Evolutionary conservation across 2,329 filamentous ascomycete species (phyloP), one percentile per base, ranked within the genome.

Genomic region (Aspergillus sojae): DNA sequence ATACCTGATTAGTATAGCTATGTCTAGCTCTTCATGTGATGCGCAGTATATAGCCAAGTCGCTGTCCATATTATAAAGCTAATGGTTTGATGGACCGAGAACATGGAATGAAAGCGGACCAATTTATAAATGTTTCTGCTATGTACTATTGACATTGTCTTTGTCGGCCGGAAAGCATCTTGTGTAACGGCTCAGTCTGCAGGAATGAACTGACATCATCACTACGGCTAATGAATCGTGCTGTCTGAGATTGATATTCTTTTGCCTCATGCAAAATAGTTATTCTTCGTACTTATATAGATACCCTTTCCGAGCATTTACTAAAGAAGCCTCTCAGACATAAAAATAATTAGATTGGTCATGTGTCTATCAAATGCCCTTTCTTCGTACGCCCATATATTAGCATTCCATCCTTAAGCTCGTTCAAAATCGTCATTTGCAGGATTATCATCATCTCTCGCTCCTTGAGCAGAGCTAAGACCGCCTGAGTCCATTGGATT

Each of bases 401-500:
- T 23, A 55, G 4, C 57, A 61, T 57, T 52, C 63, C 64, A 57
- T 61, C 58, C 57, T 65, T 74, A 76, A 62, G 74, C 74, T 79
- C 75, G 81, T 79, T 82, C 81, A 77, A 83, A 83, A 71, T 82
- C 80, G 69, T 82, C 80, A 73, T 80, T 77, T 34, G 70, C 72
- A 53, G 66, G 60, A n/a, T 71, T 67, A 50, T 77, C 71, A 61
- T 74, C 71, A 61, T 81, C 75, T 56, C 71, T 70, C 50, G 71
- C 64, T 45, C 74, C 68, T 57, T 75, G 74, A n/a, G 69, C 68
- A 19, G 75, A 70, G 64, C 70, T 76, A 53, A 87, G 70, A 65
- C 84, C 83, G 36, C 84, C 83, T 30, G 83, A 84, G 73, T 87
- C 87, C 48, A 88, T 76, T 55, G 80, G 80, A 16, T 80, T 54